These are phyloP conservation scores for Globisporangium radiosum DNA, from an alignment of 352 stramenopile species.

Conservation along the genomic window DNA sequence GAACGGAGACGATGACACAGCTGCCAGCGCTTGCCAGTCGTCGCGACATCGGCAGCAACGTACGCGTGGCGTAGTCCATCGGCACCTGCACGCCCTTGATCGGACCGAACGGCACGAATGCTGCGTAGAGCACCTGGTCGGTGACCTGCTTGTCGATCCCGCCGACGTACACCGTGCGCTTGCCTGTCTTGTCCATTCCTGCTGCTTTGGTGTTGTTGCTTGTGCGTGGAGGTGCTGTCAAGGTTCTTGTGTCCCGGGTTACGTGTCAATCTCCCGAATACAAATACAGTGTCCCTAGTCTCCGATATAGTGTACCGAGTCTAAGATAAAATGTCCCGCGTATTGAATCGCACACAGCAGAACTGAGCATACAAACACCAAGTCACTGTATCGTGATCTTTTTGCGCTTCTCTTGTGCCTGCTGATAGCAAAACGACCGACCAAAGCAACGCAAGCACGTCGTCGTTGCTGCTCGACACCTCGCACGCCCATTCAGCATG, in stretches of 20 bases:
- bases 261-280: neutral
- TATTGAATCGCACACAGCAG: too few species aligned
- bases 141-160: slow-evolving; percentile 86
- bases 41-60: slow-evolving; percentile 8
- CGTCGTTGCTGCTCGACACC: neutral
- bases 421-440: slow-evolving; percentile 8
- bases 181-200: slow-evolving; percentile 37
- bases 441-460: slow-evolving; percentile 2
- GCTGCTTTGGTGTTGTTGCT: slow-evolving; percentile 13
- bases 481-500: slow-evolving; percentile 25
- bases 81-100: slow-evolving; percentile 79
- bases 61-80: slow-evolving; percentile 65
- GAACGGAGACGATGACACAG: neutral
- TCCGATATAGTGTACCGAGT: too few species aligned
- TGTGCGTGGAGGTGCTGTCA: neutral
- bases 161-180: slow-evolving; percentile 86
- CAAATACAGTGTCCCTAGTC: too few species aligned
- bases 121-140: slow-evolving; percentile 80
- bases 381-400: slow-evolving; percentile 9
- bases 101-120: slow-evolving; percentile 79
- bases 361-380: neutral
- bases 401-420: slow-evolving; percentile 7
- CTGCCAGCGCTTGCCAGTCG: neutral
- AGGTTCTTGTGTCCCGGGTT: neutral
- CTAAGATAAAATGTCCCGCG: too few species aligned